Evolutionary conservation across 2,329 filamentous ascomycete species (phyloP).

Genomic region (Colletotrichum destructivum): DNA sequence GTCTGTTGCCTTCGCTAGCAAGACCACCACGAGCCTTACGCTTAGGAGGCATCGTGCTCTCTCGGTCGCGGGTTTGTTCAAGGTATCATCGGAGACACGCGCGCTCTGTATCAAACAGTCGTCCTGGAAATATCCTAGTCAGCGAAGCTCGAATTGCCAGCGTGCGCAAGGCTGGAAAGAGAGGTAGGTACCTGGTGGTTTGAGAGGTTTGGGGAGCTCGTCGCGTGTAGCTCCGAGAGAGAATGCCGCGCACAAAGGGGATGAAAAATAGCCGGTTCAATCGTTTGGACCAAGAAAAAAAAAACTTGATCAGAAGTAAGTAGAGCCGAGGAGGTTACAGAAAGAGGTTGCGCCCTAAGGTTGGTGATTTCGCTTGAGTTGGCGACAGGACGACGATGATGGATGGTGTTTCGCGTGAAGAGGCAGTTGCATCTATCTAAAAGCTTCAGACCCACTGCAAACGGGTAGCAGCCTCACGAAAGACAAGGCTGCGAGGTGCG

Average conservation of each 20-base stretch:
- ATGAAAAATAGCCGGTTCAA: conserved; percentile 7
- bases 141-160: conserved; percentile 3
- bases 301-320: too few relatives aligned
- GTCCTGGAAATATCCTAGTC: conserved; percentile 13
- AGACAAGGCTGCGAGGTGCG: conserved; percentile 32
- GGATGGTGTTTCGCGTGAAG: conserved; percentile 39
- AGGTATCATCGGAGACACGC: conserved; percentile 34
- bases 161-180: neutral
- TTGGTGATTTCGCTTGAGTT: conserved; percentile 13
- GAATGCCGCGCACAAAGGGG: conserved; percentile 32
- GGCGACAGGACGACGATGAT: conserved; percentile 22
- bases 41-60: conserved; percentile 68
- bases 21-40: conserved; percentile 71
- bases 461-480: conserved; percentile 40
- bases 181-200: conserved; percentile 25
- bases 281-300: neutral
- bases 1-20: conserved; percentile 65
- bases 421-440: conserved; percentile 33
- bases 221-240: conserved; percentile 36
- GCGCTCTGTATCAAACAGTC: neutral
- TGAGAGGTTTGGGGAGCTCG: conserved; percentile 27
- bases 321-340: neutral
- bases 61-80: conserved; percentile 44
- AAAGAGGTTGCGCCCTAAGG: conserved; percentile 5
- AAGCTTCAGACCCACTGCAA: conserved; percentile 40